Base-by-base conservation (phyloP, 116 monocot species). In the Phalaenopsis hybrid region DNA sequence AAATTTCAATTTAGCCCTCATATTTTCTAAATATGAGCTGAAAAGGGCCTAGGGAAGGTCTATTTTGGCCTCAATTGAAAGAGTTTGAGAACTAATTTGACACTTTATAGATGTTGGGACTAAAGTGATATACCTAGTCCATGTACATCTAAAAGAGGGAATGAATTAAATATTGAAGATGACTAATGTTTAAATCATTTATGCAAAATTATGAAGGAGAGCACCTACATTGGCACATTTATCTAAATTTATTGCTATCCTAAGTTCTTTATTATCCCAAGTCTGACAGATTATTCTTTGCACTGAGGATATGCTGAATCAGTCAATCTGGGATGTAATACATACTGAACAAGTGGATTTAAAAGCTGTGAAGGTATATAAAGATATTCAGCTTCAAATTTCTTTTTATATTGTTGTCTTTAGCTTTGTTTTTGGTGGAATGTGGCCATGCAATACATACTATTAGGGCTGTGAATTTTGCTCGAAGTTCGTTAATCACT, bases 301-400 rank as follows among this genome's bases (percentile, higher is more conserved):
- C 76, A 93, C 94, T 73, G 90, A 93, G 82, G 92, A 89, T 79
- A 93, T 94, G 96, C 74, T 89, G 78, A 82, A 79, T 75, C 80
- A 86, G 57, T 84, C 96, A 59, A 82, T 93, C 61, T 96, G 96
- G 96, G 89, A 94, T 80, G 93, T 89, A 80, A 80, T 92, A 81
- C 92, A 96, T 81, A 81, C 65, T 44, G 88, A 92, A 74, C 92
- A 90, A 55, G 84, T 82, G 7, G 84, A 88, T 85, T 57, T 94
- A 83, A 81, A 89, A 86, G 79, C 49, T 59, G 88, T 90, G 57
- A 77, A 91, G 92, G 94, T 96, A 37, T 13, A 13, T 16, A 28
- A 25, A 67, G 55, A 55, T 55, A 55, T 16, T 55, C 4, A 16
- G 67, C 25, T 67, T 67, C 11, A 67, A 25, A 21, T 37, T 73